phyloP scores from a whole-genome alignment of 2,329 filamentous ascomycete species.

The Fusarium incarnatum region DNA sequence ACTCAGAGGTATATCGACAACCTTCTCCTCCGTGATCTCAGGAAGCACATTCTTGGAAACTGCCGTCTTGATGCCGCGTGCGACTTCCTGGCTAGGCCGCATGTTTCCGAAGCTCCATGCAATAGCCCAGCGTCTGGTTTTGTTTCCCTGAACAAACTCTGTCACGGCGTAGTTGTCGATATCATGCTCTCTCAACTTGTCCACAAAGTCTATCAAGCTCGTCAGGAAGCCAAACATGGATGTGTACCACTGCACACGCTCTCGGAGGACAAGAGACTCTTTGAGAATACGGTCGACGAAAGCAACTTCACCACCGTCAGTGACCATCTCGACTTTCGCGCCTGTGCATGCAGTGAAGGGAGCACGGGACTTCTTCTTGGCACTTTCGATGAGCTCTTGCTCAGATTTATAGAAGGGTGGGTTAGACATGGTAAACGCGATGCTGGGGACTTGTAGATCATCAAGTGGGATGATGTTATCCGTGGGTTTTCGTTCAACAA shows the following conservation, averaged over 20 bases:
- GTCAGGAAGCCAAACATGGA: conserved; percentile 87
- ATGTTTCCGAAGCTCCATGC: conserved; percentile 84
- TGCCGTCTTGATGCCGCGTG: conserved; percentile 57
- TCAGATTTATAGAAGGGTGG: conserved; percentile 91
- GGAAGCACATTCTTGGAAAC: conserved; percentile 60
- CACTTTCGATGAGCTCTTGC: conserved; percentile 74
- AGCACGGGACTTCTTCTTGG: conserved; percentile 72
- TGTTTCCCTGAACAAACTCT: conserved; percentile 79
- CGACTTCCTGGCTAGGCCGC: conserved; percentile 67
- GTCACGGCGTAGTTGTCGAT: conserved; percentile 86
- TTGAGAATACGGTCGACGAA: conserved; percentile 79
- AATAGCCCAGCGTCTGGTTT: conserved; percentile 86
- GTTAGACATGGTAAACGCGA: conserved; percentile 93
- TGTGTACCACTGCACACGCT: conserved; percentile 85
- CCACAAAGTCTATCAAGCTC: conserved; percentile 72
- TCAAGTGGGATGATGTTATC: conserved; percentile 73
- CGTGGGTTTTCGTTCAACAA: conserved; percentile 66
- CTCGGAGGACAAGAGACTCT: conserved; percentile 71
- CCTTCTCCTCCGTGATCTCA: conserved; percentile 53
- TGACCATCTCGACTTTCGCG: conserved; percentile 86
- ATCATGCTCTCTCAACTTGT: conserved; percentile 64
- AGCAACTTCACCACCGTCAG: conserved; percentile 77
- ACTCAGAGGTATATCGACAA: conserved; percentile 60
- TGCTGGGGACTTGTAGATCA: conserved; percentile 58
- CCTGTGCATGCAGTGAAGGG: conserved; percentile 83